These are phyloP conservation scores for Chalciporus sp. DNA, from an alignment of 1,284 basidiomycete species.

Conservation along the genomic window DNA sequence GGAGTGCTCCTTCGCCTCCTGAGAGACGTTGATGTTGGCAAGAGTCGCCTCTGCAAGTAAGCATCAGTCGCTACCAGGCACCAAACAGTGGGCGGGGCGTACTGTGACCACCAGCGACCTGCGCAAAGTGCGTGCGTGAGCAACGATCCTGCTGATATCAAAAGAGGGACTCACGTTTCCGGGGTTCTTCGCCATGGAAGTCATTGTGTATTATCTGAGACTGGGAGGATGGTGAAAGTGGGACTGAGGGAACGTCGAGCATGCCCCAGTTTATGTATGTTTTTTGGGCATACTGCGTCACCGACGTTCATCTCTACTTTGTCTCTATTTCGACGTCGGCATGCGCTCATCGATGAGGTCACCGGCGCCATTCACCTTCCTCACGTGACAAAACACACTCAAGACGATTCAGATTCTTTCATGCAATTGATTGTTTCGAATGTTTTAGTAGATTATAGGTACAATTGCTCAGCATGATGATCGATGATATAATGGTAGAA, in stretches of 20 bases:
- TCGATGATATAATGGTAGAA: too few relatives aligned
- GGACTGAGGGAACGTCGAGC: not conserved
- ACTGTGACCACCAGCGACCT: slow-evolving; percentile 22
- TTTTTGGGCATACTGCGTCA: slow-evolving; percentile 15
- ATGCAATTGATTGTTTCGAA: too few relatives aligned
- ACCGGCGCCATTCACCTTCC: too few relatives aligned
- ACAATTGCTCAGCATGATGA: too few relatives aligned
- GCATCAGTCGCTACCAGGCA: not conserved
- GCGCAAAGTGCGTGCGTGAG: not conserved
- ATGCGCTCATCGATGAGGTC: slow-evolving; percentile 10
- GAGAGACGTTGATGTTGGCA: slow-evolving; percentile 51
- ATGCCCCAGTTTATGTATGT: slow-evolving; percentile 10
- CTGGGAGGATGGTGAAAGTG: not conserved
- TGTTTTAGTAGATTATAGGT: too few relatives aligned
- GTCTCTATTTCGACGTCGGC: not conserved
- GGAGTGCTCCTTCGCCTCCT: slow-evolving; percentile 53
- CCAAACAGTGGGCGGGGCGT: not conserved
- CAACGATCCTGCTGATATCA: not conserved
- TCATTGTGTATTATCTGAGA: slow-evolving; percentile 7
- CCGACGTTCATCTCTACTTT: not conserved
- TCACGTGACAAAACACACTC: not conserved
- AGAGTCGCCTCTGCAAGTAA: slow-evolving; percentile 36
- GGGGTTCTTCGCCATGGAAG: slow-evolving; percentile 4
- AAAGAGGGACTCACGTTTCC: slow-evolving; percentile 18
- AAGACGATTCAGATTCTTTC: too few relatives aligned